These are phyloP conservation scores for Cryptococcus sp. DNA, from an alignment of 1,284 basidiomycete species.

Conservation along the genomic window DNA sequence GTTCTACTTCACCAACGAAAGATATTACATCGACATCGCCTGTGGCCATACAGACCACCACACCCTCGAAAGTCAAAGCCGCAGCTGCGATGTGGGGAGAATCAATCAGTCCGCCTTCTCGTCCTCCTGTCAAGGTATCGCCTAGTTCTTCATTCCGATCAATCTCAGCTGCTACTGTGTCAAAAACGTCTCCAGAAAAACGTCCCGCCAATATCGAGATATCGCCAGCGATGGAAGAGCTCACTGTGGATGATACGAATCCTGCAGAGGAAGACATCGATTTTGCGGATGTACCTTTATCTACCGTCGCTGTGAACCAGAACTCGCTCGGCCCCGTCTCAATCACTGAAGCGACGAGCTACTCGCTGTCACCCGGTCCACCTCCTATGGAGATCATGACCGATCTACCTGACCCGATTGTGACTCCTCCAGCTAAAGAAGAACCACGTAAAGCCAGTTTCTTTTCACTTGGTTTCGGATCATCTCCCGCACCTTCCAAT, in stretches of 20 bases:
- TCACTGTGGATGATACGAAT: not conserved
- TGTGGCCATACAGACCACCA: slow-evolving; percentile 1
- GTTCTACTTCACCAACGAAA: too few species aligned
- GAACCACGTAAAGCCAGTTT: slow-evolving; percentile 12
- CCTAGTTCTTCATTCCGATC: slow-evolving; percentile 15
- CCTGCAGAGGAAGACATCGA: not conserved
- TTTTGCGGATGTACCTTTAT: slow-evolving; percentile 17
- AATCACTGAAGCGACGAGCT: not conserved
- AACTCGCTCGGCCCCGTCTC: not conserved
- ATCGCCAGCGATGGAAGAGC: not conserved
- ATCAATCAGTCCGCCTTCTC: not conserved
- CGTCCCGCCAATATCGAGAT: not conserved
- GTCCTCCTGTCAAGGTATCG: slow-evolving; percentile 1
- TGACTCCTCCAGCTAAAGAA: slow-evolving; percentile 17
- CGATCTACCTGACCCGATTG: slow-evolving; percentile 13
- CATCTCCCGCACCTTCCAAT: slow-evolving; percentile 3
- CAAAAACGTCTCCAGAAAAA: not conserved
- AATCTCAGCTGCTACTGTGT: slow-evolving; percentile 10
- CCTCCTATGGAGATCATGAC: slow-evolving; percentile 15
- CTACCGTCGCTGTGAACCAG: not conserved
- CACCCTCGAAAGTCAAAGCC: slow-evolving; percentile 24
- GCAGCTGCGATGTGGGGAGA: slow-evolving; percentile 27
- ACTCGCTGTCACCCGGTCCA: slow-evolving; percentile 10
- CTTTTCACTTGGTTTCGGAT: slow-evolving; percentile 24
- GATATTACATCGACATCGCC: not conserved